These are phyloP conservation scores for Quercus tomentella DNA, from an alignment of 331 rosid genomes.

Conservation along the genomic window DNA sequence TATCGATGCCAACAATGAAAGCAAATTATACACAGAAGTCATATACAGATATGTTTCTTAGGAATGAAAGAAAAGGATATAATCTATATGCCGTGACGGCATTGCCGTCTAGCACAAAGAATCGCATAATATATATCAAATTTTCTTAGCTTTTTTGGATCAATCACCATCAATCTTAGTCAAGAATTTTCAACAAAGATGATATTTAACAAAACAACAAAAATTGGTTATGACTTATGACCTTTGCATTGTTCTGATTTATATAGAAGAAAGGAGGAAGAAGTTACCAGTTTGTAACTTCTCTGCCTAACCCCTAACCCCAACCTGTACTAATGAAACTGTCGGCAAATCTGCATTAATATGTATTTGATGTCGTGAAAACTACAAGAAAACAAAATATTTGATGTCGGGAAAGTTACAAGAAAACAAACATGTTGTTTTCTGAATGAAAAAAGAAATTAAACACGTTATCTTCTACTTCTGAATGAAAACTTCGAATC, in stretches of 20 bases:
- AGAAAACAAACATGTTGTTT: too few species aligned
- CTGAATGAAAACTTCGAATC: too few species aligned
- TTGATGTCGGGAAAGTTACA: too few species aligned
- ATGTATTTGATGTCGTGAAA: too few species aligned
- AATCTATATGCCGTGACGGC: neutral
- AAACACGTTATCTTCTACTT: too few species aligned
- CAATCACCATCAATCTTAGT: conserved; percentile 22
- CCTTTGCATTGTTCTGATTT: neutral
- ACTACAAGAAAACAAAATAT: too few species aligned
- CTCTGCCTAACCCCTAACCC: neutral
- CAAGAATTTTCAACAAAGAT: neutral
- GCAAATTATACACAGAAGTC: neutral
- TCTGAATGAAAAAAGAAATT: too few species aligned
- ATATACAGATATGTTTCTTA: neutral
- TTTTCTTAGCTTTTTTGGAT: conserved; percentile 6
- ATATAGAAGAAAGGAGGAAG: neutral
- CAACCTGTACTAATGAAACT: neutral
- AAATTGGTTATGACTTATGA: neutral
- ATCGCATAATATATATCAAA: neutral
- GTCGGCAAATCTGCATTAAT: neutral
- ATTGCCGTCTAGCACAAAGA: neutral
- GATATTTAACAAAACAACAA: neutral
- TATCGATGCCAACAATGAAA: neutral
- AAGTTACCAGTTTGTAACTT: neutral
- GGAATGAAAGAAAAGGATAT: neutral